phyloP scores from a whole-genome alignment of 129 eudicot genomes.

The Deinandra increscens region DNA sequence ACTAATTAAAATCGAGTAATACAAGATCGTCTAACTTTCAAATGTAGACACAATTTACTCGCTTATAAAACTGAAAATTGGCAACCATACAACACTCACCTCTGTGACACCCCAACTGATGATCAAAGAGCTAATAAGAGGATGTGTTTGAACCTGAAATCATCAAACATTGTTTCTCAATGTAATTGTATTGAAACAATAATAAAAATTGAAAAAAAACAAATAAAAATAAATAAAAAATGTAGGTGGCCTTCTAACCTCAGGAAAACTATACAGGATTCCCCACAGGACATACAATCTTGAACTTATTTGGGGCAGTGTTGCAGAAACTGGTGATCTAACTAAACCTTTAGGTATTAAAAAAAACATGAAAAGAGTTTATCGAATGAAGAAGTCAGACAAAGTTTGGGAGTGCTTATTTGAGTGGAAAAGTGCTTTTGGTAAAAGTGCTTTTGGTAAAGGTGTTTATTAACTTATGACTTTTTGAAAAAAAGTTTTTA shows the following conservation, averaged over 20 bases:
- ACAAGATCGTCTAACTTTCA: not conserved
- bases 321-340: conserved; percentile 87
- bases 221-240: no score
- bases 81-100: conserved; percentile 34
- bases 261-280: conserved; percentile 82
- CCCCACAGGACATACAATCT: conserved; percentile 89
- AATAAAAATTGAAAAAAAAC: no score
- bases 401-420: no score
- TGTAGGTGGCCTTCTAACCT: conserved; percentile 35
- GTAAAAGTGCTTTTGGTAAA: no score
- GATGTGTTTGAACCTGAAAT: conserved; percentile 60
- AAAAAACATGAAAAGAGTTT: not conserved
- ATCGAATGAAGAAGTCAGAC: not conserved
- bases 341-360: conserved; percentile 61
- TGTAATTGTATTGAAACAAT: not conserved
- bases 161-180: conserved; percentile 22
- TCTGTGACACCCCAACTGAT: conserved; percentile 94
- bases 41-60: not conserved
- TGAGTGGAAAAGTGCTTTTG: no score
- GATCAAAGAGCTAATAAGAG: conserved; percentile 72
- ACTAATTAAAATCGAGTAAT: not conserved
- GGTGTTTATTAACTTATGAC: no score
- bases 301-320: conserved; percentile 88
- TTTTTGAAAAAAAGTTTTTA: no score
- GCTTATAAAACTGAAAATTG: not conserved